Conservation (phyloP, 2,329 filamentous ascomycete genomes). For the Cytospora schulzeri region DNA sequence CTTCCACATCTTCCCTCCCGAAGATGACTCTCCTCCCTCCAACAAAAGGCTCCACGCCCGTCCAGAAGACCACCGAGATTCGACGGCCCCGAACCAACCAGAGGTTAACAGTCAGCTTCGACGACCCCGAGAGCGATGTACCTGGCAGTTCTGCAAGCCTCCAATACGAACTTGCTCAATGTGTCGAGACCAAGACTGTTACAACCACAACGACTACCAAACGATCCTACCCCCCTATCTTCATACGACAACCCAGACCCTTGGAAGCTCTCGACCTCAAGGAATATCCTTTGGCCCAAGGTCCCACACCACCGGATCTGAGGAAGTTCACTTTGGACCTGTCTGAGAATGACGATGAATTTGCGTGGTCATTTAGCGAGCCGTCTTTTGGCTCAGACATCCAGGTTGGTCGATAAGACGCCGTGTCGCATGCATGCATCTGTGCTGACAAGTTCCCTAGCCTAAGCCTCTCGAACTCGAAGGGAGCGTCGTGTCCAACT, state of each 20-base stretch:
- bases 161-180: slow-evolving; percentile 64
- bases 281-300: slow-evolving; percentile 83
- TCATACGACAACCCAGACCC: slow-evolving; percentile 72
- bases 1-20: not conserved
- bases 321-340: slow-evolving; percentile 74
- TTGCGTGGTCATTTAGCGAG: slow-evolving; percentile 26
- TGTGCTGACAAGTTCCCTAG: slow-evolving; percentile 8
- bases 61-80: slow-evolving; percentile 35
- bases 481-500: slow-evolving; percentile 34
- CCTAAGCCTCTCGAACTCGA: slow-evolving; percentile 27
- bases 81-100: slow-evolving; percentile 39
- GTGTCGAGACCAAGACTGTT: slow-evolving; percentile 70
- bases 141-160: slow-evolving; percentile 36
- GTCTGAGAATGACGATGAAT: slow-evolving; percentile 59
- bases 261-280: slow-evolving; percentile 78
- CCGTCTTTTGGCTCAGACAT: slow-evolving; percentile 20
- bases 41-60: slow-evolving; percentile 22
- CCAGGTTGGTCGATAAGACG: slow-evolving; percentile 16
- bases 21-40: slow-evolving; percentile 24
- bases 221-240: slow-evolving; percentile 79
- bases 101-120: slow-evolving; percentile 40
- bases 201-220: slow-evolving; percentile 93
- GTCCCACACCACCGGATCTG: slow-evolving; percentile 79
- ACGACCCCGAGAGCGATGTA: slow-evolving; percentile 35
- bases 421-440: not conserved